Base-by-base conservation (phyloP, 2,329 filamentous ascomycete genomes). In the Chrysoporthe cubensis region DNA sequence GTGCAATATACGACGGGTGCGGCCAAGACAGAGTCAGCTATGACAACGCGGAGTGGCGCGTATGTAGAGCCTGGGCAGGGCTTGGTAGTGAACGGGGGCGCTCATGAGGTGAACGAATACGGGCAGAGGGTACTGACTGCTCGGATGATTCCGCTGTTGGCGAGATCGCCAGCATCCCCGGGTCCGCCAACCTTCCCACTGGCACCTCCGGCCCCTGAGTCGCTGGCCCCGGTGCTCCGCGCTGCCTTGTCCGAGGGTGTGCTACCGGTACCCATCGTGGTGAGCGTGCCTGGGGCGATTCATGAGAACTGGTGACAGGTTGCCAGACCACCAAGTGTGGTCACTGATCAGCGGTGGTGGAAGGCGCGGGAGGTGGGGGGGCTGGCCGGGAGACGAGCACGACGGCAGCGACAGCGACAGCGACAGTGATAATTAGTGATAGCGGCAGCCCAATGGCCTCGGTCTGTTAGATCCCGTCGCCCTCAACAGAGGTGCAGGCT, bases 91-190 rank as follows among this genome's bases (percentile, higher is more conserved):
- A 14, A 26, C 32, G 37, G 34, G 56, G 34, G 56, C 8, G 54
- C 18, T 11, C 13, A 44, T 21, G 43, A 16, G 43, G 34, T 44
- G 9, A 40, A 50, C 16, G 32, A 62, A 18, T 42, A 34, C 13
- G 21, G 26, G 21, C 42, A 18, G 40, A 26, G 37, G 9, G 37
- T 40, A 57, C 70, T 50, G 68, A 71, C 70, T 34, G 70, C 70
- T 61, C 70, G 68, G 42, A 67, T 66, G 11, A 70, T 67, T 16
- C 40, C 43, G 18, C 56, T 62, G 48, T 64, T 62, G 32, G 61
- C 48, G 21, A 54, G 58, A 54, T 70, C 69, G 37, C 56, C 50
- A 40, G 60, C 60, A 13, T 63, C 64, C 34, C 68, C 67, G 8
- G 42, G 48, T n/a, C 58, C 42, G 48, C 65, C 14, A 44, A 46